Evolutionary conservation across 305 asterid species (phyloP).

Genomic region (Solanum hybrid): DNA sequence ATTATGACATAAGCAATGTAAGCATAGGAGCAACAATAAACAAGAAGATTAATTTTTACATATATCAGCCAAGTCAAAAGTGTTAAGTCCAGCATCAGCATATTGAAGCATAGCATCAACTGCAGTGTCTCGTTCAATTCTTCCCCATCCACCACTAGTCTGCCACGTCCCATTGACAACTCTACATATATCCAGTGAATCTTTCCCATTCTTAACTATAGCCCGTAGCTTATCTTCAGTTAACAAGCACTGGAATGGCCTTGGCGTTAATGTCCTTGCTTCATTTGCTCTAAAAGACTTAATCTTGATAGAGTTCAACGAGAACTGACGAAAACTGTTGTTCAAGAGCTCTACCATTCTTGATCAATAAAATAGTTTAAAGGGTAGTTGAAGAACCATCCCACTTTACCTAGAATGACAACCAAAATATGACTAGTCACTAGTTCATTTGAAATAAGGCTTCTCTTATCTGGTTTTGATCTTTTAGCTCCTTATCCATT

Average conservation of each 20-base stretch:
- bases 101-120: slow-evolving; percentile 68
- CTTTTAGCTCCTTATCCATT: background rate
- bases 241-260: slow-evolving; percentile 40
- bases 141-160: slow-evolving; percentile 87
- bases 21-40: background rate
- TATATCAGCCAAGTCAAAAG: slow-evolving; percentile 83
- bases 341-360: slow-evolving; percentile 37
- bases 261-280: slow-evolving; percentile 20
- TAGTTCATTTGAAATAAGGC: background rate
- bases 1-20: background rate
- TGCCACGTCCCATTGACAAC: slow-evolving; percentile 88
- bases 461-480: background rate
- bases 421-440: too few species aligned
- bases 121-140: slow-evolving; percentile 44
- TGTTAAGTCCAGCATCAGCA: slow-evolving; percentile 66
- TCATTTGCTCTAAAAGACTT: slow-evolving; percentile 20
- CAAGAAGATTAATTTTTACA: slow-evolving; percentile 29
- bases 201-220: slow-evolving; percentile 60
- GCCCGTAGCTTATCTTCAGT: slow-evolving; percentile 40
- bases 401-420: background rate
- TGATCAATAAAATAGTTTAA: background rate
- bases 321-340: slow-evolving; percentile 21
- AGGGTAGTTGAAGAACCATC: background rate
- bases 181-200: slow-evolving; percentile 66
- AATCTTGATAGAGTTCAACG: slow-evolving; percentile 20